phyloP scores from a whole-genome alignment of 2,329 filamentous ascomycete species.

The Cercospora canescens region DNA sequence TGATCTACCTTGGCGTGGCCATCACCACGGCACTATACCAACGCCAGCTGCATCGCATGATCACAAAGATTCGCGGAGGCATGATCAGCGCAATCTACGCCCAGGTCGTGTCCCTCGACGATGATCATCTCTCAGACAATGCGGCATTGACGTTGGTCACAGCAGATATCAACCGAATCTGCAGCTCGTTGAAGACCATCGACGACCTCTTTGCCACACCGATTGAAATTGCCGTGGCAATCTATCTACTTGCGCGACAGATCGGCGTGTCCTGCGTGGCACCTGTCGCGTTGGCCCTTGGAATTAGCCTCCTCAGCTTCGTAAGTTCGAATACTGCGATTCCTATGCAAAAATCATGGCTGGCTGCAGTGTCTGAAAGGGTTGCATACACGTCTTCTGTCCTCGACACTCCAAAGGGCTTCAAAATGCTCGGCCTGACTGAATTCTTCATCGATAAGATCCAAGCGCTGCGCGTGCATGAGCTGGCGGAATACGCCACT shows the following conservation, averaged over 20 bases:
- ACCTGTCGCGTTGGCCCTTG: conserved; percentile 18
- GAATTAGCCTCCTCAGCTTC: conserved; percentile 20
- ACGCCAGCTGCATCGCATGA: conserved; percentile 20
- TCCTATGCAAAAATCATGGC: conserved; percentile 23
- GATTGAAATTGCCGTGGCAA: conserved; percentile 25
- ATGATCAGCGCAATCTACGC: conserved; percentile 22
- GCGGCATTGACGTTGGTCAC: conserved; percentile 24
- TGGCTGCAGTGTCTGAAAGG: conserved; percentile 17
- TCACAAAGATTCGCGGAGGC: conserved; percentile 24
- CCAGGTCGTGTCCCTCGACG: conserved; percentile 15
- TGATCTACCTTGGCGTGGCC: conserved; percentile 21
- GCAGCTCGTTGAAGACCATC: conserved; percentile 14
- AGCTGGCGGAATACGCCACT: conserved; percentile 18
- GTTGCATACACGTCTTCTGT: conserved; percentile 24
- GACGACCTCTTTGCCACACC: conserved; percentile 26
- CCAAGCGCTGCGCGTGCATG: conserved; percentile 21
- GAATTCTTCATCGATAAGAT: conserved; percentile 20
- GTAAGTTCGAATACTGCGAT: conserved; percentile 16
- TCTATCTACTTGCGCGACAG: conserved; percentile 21
- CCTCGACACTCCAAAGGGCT: conserved; percentile 18
- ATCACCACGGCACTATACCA: conserved; percentile 20
- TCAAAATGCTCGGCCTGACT: conserved; percentile 26
- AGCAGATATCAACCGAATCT: conserved; percentile 23
- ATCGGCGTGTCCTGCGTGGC: conserved; percentile 24
- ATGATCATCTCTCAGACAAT: conserved; percentile 15